These are phyloP conservation scores for Pyrenophora tritici-repentis DNA, from an alignment of 2,329 filamentous ascomycete species.

Conservation along the genomic window DNA sequence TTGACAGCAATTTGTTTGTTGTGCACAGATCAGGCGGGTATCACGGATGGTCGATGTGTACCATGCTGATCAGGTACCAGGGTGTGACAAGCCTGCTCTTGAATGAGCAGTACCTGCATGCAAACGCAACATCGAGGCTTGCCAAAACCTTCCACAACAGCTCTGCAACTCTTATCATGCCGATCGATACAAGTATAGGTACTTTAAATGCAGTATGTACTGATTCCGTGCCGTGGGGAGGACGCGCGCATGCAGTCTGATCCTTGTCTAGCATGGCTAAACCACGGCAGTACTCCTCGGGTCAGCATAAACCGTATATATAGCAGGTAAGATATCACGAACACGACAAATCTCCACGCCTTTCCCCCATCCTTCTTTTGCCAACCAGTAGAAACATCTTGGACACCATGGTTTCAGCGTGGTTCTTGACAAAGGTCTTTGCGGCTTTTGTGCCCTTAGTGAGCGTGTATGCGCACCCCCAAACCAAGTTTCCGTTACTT, in stretches of 20 bases:
- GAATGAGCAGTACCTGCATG: slow-evolving; percentile 4
- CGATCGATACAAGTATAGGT: slow-evolving; percentile 16
- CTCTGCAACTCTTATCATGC: slow-evolving; percentile 20
- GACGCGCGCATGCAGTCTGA: neutral
- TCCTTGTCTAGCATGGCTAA: slow-evolving; percentile 19
- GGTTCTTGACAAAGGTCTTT: slow-evolving; percentile 22
- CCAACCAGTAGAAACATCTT: slow-evolving; percentile 1
- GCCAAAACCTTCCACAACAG: neutral
- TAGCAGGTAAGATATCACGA: slow-evolving; percentile 12
- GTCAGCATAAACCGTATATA: slow-evolving; percentile 10
- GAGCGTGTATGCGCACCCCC: slow-evolving; percentile 21
- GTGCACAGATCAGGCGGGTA: too few relatives aligned
- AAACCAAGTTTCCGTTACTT: slow-evolving; percentile 45
- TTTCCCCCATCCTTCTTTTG: neutral
- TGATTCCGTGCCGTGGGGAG: slow-evolving; percentile 15
- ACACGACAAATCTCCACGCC: neutral
- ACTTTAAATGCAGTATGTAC: slow-evolving; percentile 8
- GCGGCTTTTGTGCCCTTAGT: slow-evolving; percentile 27
- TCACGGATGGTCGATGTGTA: neutral
- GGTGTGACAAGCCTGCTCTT: neutral
- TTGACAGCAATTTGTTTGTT: too few relatives aligned
- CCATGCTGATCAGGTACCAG: neutral
- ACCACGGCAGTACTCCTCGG: slow-evolving; percentile 14
- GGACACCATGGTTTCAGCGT: slow-evolving; percentile 28
- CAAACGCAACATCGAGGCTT: neutral